These are phyloP conservation scores for Taphrina pruni DNA, from an alignment of 1,139 yeast species.

Conservation along the genomic window DNA sequence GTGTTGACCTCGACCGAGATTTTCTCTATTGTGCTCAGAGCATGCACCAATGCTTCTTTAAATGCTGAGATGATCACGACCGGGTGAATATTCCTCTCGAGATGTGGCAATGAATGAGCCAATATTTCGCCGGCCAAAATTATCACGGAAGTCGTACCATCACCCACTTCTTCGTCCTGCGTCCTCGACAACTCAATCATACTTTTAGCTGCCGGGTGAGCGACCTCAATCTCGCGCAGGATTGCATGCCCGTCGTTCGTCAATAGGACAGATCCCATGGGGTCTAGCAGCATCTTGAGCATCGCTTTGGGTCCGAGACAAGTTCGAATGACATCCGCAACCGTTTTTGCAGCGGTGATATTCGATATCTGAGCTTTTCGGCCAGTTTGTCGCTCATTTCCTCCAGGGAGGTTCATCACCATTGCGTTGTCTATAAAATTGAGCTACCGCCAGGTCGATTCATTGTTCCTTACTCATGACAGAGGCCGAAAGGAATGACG, in stretches of 20 bases:
- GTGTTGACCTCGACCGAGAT: constrained; percentile 86
- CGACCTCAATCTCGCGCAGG: constrained; percentile 84
- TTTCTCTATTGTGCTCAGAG: constrained; percentile 81
- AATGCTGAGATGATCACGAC: constrained; percentile 93
- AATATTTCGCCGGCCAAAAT: constrained; percentile 94
- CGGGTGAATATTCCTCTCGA: constrained; percentile 94
- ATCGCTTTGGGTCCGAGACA: constrained; percentile 99
- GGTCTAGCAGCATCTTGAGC: constrained; percentile 97
- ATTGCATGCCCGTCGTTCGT: constrained; percentile 98
- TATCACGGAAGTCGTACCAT: constrained; percentile 46
- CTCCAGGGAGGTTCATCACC: constrained; percentile 37
- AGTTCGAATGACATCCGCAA: constrained; percentile 70
- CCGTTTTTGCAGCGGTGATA: constrained; percentile 96
- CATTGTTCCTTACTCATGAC: constrained; percentile 1
- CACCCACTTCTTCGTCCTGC: constrained; percentile 80
- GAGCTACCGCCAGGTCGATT: neutral
- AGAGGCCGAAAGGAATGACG: neutral
- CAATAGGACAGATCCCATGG: constrained; percentile 91
- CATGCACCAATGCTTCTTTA: constrained; percentile 88
- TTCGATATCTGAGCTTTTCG: constrained; percentile 97
- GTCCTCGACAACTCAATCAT: constrained; percentile 97
- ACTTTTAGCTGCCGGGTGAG: constrained; percentile 98
- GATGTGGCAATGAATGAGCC: constrained; percentile 91
- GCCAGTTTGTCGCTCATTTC: constrained; percentile 86
- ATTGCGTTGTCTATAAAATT: constrained; percentile 16